These are phyloP conservation scores for Haberlea rhodopensis DNA, from an alignment of 257 asterid genomes.

Conservation along the genomic window DNA sequence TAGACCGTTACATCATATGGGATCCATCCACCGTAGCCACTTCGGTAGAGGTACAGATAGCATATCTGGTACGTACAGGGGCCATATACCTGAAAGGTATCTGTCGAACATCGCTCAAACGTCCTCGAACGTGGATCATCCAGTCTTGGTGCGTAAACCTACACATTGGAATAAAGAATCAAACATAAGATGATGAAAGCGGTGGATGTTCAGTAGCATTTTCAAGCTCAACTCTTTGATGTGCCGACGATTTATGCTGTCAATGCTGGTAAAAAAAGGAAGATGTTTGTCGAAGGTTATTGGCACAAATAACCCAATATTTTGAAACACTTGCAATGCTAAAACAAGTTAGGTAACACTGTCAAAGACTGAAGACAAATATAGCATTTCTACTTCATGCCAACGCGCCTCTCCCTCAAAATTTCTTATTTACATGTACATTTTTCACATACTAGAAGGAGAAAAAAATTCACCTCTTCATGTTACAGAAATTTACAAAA, in stretches of 20 bases:
- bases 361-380: not conserved
- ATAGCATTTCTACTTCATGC: not conserved
- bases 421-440: not conserved
- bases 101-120: slow-evolving; percentile 80
- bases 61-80: slow-evolving; percentile 93
- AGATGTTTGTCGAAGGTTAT: not conserved
- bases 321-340: not conserved
- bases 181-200: not conserved
- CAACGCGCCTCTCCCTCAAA: not conserved
- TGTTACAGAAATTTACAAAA: not conserved
- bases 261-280: not conserved
- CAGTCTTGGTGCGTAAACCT: slow-evolving; percentile 87
- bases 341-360: not conserved
- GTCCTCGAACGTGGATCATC: slow-evolving; percentile 67
- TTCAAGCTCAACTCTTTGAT: not conserved
- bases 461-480: too few relatives aligned
- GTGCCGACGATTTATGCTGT: not conserved
- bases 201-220: not conserved
- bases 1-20: slow-evolving; percentile 67
- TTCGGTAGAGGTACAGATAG: slow-evolving; percentile 80
- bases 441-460: too few relatives aligned
- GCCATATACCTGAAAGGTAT: slow-evolving; percentile 61
- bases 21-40: slow-evolving; percentile 90
- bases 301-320: too few relatives aligned
- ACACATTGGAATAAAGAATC: not conserved